Evolutionary conservation across 495 filamentous ascomycete species (phyloP), one percentile per base, ranked within the genome.

Genomic region (Tuber brumale): DNA sequence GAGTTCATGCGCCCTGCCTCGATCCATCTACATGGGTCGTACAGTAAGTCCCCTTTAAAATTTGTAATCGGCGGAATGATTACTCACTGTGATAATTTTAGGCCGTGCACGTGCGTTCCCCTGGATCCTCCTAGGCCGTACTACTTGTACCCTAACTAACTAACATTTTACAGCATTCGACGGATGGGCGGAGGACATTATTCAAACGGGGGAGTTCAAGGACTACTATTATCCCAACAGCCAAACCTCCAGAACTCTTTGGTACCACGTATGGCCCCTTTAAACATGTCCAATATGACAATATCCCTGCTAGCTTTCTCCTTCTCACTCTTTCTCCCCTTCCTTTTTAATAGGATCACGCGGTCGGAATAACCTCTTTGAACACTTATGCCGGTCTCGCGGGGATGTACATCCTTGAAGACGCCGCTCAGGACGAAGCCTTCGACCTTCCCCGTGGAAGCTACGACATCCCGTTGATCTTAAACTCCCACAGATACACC

Each of bases 221-320:
- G 88, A 90, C 78, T 90, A 90, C 81, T 90, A 89, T 77, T 90
- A 89, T 77, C 89, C 88, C 44, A 90, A 89, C 83, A 82, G 79
- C n/a, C 86, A 89, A 76, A 75, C 79, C 43, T 87, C 84, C 1
- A 85, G 88, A n/a, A 85, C 86, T 4, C 81, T 89, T 18, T 90
- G 88, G 88, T 90, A 90, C 74, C 88, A 90, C 73, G 79, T 81
- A 42, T 51, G 79, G 39, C n/a, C 21, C 10, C 1, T 37, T 10
- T 3, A 19, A n/a, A n/a, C 0, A 51, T n/a, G 19, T n/a, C 46
- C 46, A 10, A n/a, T n/a, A 51, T 3, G 19, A 51, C 23, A 51
- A 51, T 3, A 35, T 35, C 5, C 35, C 48, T 1, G 21, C 37
- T 41, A 14, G 43, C 37, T 41, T 16, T 69, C 12, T 12, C 44